A percentile compares a stretch with the other conserved stretches of the same genome.
Conservation (phyloP, 2,329 filamentous ascomycete genomes). For the Botrytis cinerea region DNA sequence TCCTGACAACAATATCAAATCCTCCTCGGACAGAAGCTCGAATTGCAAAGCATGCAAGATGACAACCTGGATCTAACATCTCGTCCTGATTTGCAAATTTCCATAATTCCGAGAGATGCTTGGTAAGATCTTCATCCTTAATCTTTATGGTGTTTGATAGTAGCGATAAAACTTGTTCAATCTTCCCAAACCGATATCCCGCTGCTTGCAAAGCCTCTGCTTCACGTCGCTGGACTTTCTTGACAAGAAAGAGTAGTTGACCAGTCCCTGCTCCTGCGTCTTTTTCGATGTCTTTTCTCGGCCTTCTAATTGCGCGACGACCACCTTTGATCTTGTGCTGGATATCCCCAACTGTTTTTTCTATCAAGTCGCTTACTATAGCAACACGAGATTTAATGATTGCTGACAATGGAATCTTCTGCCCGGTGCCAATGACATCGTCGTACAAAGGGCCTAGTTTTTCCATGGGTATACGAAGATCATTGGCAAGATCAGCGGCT, state of each 20-base stretch:
- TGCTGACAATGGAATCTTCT: constrained; percentile 22
- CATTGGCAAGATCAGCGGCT: constrained; percentile 70
- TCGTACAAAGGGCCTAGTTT: constrained; percentile 73
- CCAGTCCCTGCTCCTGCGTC: constrained; percentile 21
- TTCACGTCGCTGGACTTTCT: constrained; percentile 60
- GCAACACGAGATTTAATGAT: constrained; percentile 20
- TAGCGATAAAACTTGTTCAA: constrained; percentile 66
- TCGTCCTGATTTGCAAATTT: constrained; percentile 53
- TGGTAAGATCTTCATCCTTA: constrained; percentile 59
- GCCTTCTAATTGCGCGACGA: constrained; percentile 9
- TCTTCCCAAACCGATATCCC: constrained; percentile 76
- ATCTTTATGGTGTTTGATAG: constrained; percentile 77
- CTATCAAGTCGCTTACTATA: constrained; percentile 9
- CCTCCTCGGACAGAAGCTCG: constrained; percentile 50
- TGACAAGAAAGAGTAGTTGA: constrained; percentile 79
- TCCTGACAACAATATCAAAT: constrained; percentile 43
- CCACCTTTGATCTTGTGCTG: constrained; percentile 23
- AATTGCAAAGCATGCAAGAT: constrained; percentile 60
- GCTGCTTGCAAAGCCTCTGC: constrained; percentile 64
- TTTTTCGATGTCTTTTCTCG: constrained; percentile 18
- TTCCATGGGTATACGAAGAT: constrained; percentile 62
- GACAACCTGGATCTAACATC: constrained; percentile 54
- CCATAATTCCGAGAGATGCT: constrained; percentile 65
- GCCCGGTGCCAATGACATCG: constrained; percentile 69
- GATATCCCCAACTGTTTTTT: constrained; percentile 13